These are phyloP conservation scores for Trichoderma arundinaceum DNA, from an alignment of 2,329 filamentous ascomycete species.

Conservation along the genomic window DNA sequence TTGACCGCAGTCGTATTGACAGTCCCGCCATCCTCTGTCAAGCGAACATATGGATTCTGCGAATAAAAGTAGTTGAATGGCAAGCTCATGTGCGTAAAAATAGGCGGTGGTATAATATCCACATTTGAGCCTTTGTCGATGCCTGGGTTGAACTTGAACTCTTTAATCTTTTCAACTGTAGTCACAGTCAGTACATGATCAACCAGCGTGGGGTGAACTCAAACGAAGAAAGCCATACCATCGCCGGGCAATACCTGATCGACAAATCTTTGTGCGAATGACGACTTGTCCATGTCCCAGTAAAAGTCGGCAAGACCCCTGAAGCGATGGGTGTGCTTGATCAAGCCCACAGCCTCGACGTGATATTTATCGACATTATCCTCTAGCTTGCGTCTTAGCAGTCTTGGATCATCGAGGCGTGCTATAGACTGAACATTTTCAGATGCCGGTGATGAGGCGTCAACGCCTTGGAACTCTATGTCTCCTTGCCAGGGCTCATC, in stretches of 20 bases:
- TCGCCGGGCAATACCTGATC: conserved; percentile 74
- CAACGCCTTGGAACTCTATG: conserved; percentile 41
- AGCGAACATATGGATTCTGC: conserved; percentile 79
- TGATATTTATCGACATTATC: conserved; percentile 73
- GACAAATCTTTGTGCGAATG: conserved; percentile 73
- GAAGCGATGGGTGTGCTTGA: conserved; percentile 85
- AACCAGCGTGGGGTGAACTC: background rate
- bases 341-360: conserved; percentile 71
- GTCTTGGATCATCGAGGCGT: conserved; percentile 58
- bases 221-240: conserved; percentile 53
- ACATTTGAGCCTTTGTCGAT: conserved; percentile 64
- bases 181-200: conserved; percentile 35
- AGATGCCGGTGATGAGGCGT: conserved; percentile 27
- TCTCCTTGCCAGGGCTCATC: conserved; percentile 66
- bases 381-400: conserved; percentile 66
- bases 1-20: conserved; percentile 66
- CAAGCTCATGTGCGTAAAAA: conserved; percentile 74
- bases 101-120: conserved; percentile 79
- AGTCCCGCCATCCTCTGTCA: conserved; percentile 61
- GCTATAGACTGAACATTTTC: conserved; percentile 50
- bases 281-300: conserved; percentile 70
- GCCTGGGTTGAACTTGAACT: conserved; percentile 70
- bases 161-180: conserved; percentile 55
- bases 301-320: conserved; percentile 88
- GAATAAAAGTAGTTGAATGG: conserved; percentile 83